Evolutionary conservation across 2,329 filamentous ascomycete genomes (phyloP).

Genomic region (Cordyceps farinosa): DNA sequence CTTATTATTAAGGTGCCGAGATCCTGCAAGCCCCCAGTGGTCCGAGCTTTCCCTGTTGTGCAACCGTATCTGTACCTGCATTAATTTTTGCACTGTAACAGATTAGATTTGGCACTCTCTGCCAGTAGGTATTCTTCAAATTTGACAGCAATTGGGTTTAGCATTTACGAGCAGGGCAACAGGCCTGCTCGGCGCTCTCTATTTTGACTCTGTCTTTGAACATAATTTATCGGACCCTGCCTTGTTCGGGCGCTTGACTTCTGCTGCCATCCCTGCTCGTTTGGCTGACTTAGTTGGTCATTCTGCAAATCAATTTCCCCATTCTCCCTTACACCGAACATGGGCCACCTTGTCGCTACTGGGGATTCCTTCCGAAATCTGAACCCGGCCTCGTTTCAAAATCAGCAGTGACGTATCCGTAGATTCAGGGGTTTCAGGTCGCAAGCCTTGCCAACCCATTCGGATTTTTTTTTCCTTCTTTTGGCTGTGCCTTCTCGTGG

Average conservation of each 20-base stretch:
- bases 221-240: not conserved
- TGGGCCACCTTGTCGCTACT: not conserved
- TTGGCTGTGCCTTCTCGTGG: not conserved
- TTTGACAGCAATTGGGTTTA: too few species aligned
- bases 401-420: not conserved
- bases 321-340: not conserved
- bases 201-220: not conserved
- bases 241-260: not conserved
- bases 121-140: too few species aligned
- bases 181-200: too few species aligned
- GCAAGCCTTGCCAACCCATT: not conserved
- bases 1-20: not conserved
- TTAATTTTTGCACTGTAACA: too few species aligned
- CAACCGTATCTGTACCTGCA: not conserved
- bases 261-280: not conserved
- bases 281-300: not conserved
- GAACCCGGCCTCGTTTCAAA: not conserved
- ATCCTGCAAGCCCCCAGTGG: not conserved
- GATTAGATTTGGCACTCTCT: too few species aligned
- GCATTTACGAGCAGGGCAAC: too few species aligned
- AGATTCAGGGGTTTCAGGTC: slow-evolving; percentile 5
- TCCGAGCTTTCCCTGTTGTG: not conserved
- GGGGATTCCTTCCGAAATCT: too few species aligned
- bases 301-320: not conserved
- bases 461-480: too few species aligned